phyloP scores from a whole-genome alignment of 2,329 filamentous ascomycete genomes.

The Incumbomyces lentus region DNA sequence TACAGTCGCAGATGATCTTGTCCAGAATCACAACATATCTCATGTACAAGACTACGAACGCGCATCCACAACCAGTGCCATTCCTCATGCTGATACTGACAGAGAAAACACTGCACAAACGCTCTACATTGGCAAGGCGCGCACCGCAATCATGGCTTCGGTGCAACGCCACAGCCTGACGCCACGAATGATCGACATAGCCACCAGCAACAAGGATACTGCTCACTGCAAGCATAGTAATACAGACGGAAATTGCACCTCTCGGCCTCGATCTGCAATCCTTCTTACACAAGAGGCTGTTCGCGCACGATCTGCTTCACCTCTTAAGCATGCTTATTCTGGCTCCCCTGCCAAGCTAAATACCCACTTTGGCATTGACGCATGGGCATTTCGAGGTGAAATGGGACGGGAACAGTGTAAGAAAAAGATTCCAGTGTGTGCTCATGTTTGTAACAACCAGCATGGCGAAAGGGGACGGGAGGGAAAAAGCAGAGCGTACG shows the following conservation, averaged over 20 bases:
- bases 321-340: not conserved
- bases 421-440: too few relatives aligned
- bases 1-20: too few relatives aligned
- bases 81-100: not conserved
- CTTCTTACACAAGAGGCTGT: not conserved
- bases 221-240: too few relatives aligned
- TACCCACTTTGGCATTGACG: constrained; percentile 1
- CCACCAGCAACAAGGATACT: not conserved
- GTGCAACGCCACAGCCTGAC: constrained; percentile 4
- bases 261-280: too few relatives aligned
- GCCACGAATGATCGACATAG: constrained; percentile 5
- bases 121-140: constrained; percentile 1
- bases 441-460: too few relatives aligned
- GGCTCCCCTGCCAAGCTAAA: constrained; percentile 2
- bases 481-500: too few relatives aligned
- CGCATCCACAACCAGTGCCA: not conserved
- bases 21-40: not conserved
- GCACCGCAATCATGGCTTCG: not conserved
- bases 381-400: not conserved
- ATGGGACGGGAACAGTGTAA: too few relatives aligned
- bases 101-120: not conserved
- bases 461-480: too few relatives aligned
- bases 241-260: too few relatives aligned
- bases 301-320: not conserved
- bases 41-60: not conserved